phyloP scores from a whole-genome alignment of 495 filamentous ascomycete genomes.

The Cercophora newfieldiana region DNA sequence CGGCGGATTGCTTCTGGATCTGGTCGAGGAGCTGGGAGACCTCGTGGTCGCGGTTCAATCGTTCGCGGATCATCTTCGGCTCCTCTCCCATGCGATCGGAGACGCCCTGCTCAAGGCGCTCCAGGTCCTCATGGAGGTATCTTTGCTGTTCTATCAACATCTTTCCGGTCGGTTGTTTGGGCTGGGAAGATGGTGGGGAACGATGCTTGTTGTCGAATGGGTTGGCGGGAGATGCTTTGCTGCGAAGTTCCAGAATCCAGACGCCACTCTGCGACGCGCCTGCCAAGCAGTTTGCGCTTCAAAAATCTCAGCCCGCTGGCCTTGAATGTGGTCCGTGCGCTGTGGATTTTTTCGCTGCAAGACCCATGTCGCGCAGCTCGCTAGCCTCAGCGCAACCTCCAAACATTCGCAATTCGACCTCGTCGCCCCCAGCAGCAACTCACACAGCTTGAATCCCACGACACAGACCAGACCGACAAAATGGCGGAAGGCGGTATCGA shows the following conservation, averaged over 20 bases:
- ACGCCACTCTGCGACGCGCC: conserved; percentile 7
- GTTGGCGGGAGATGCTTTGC: neutral
- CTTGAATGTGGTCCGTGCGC: conserved; percentile 9
- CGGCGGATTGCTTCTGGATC: conserved; percentile 80
- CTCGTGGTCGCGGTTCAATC: conserved; percentile 86
- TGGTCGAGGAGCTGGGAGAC: conserved; percentile 80
- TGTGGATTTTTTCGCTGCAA: neutral
- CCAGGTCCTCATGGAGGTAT: conserved; percentile 91
- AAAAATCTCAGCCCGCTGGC: neutral
- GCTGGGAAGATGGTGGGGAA: neutral
- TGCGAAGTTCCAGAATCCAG: neutral
- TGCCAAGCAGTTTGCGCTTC: neutral
- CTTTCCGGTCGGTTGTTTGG: conserved; percentile 20
- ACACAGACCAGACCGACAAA: conserved; percentile 32
- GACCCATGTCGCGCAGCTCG: conserved; percentile 5
- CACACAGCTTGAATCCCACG: conserved; percentile 9
- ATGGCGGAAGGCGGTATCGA: conserved; percentile 92
- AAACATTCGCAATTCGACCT: conserved; percentile 1
- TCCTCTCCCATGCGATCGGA: conserved; percentile 86
- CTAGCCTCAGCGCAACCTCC: conserved; percentile 2
- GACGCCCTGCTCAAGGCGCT: conserved; percentile 90
- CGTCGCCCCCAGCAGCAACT: conserved; percentile 4
- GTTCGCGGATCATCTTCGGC: conserved; percentile 83
- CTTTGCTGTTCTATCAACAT: conserved; percentile 93
- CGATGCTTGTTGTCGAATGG: neutral